These are phyloP conservation scores for Silene vulgaris DNA, from an alignment of 179 eudicot genomes.

Conservation along the genomic window DNA sequence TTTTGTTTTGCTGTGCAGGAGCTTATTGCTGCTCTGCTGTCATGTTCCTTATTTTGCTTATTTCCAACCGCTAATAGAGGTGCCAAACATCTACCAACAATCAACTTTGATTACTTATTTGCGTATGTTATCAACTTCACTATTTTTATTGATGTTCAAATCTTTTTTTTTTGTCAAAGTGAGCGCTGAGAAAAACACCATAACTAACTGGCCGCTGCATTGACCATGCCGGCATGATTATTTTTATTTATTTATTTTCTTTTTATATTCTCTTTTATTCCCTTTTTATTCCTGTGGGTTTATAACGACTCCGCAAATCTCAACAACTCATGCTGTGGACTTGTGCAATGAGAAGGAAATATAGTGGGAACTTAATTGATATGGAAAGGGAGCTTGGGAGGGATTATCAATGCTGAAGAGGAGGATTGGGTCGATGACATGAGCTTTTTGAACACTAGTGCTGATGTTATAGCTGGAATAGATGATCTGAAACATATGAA, in stretches of 20 bases:
- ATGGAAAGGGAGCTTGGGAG: not conserved
- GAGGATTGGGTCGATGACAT: not conserved
- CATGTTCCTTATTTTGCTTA: constrained; percentile 88
- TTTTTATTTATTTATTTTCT: not conserved
- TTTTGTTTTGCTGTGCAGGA: constrained; percentile 47
- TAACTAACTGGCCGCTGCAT: not conserved
- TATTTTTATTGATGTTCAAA: not conserved
- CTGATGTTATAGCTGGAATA: not conserved
- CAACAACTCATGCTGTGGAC: not conserved
- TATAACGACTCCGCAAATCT: not conserved
- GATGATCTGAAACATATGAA: not conserved
- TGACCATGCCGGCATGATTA: not conserved
- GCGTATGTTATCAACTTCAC: constrained; percentile 52
- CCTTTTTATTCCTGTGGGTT: not conserved
- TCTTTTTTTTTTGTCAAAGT: not conserved
- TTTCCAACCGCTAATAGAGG: constrained; percentile 63
- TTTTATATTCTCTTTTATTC: not conserved
- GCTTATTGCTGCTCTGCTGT: constrained; percentile 78
- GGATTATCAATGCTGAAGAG: not conserved
- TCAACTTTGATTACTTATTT: constrained; percentile 90
- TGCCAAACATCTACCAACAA: constrained; percentile 64
- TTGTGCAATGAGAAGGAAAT: not conserved
- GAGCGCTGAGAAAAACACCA: not conserved
- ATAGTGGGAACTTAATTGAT: not conserved
- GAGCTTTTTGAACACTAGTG: not conserved